Evolutionary conservation across 1,284 basidiomycete genomes (phyloP).

Genomic region (Cutaneotrichosporon sp.): DNA sequence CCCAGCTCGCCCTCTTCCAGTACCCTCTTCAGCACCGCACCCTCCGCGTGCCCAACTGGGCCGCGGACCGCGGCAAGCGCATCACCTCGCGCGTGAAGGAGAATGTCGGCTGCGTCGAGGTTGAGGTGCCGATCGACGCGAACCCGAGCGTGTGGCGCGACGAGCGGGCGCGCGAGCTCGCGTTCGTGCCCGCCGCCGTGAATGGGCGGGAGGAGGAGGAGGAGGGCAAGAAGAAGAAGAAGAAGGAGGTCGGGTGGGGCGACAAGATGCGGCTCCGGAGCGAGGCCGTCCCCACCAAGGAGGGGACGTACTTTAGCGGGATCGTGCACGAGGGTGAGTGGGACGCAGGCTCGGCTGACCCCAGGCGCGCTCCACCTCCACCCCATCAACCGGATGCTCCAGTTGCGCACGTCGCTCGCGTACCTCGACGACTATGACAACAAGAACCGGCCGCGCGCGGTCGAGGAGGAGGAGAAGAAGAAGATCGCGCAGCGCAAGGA

Average conservation of each 20-base stretch:
- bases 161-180: constrained; percentile 47
- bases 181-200: constrained; percentile 35
- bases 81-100: constrained; percentile 52
- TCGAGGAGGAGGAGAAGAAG: constrained; percentile 39
- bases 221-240: constrained; percentile 29
- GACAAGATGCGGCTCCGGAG: constrained; percentile 49
- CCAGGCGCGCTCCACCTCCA: constrained; percentile 51
- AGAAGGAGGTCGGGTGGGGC: constrained; percentile 40
- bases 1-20: constrained; percentile 47
- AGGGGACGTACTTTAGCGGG: constrained; percentile 41
- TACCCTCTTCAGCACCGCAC: constrained; percentile 47
- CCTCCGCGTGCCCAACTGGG: constrained; percentile 42
- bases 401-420: constrained; percentile 49
- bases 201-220: constrained; percentile 33
- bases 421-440: constrained; percentile 47
- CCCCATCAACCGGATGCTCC: constrained; percentile 41
- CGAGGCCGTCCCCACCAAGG: constrained; percentile 43
- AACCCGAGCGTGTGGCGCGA: constrained; percentile 48
- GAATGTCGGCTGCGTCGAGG: constrained; percentile 43
- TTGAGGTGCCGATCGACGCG: constrained; percentile 52
- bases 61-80: constrained; percentile 42
- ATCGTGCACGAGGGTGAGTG: constrained; percentile 47
- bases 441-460: constrained; percentile 20
- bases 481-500: constrained; percentile 24
- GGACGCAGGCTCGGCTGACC: background rate